Base-by-base conservation (phyloP, 2,329 filamentous ascomycete species). In the Curvularia sp. region DNA sequence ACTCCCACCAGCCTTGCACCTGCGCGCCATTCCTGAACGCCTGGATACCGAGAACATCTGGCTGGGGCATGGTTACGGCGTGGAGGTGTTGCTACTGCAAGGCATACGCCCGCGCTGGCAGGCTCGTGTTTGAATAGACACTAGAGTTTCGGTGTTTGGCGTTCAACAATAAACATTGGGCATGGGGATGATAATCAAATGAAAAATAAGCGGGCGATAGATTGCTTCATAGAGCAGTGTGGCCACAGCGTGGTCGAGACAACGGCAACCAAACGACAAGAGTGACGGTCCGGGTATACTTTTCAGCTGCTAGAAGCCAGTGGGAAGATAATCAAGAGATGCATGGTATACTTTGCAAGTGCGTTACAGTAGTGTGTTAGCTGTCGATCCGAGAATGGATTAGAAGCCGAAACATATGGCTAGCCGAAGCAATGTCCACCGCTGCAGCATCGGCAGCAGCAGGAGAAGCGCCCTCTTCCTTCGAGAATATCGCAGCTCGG, bases 1-100 rank as follows among this genome's bases (percentile, higher is more conserved):
- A 74, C 48, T 75, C 66, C 74, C 74, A 77, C 74, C 74, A 77
- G 28, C 65, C 36, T 15, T 64, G 60, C 10, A 73, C 54, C 10
- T 59, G 41, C n/a, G 52, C 42, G n/a, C 64, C 71, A 52, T 55
- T 55, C 9, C 50, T 53, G 43, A 76, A 77, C 18, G 74, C 72
- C 27, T 48, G 61, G 45, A 77, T 70, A 18, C 73, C 73, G 34
- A 74, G 56, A 39, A 74, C 68, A 15, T 69, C 60, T 30, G 66
- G 56, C 42, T 38, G 32, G 9, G 53, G 38, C 60, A 63, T 63
- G 10, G 19, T 53, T 25, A 8, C 27, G 39, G 34, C 6, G n/a
- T 41, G 10, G 41, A 36, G 41, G n/a, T 21, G 21, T 6, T 38
- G 10, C 28, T 13, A 52, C 30, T 27, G 19, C 27, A 34, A 15